phyloP scores from a whole-genome alignment of 495 filamentous ascomycete species.

The Viridothelium virens region DNA sequence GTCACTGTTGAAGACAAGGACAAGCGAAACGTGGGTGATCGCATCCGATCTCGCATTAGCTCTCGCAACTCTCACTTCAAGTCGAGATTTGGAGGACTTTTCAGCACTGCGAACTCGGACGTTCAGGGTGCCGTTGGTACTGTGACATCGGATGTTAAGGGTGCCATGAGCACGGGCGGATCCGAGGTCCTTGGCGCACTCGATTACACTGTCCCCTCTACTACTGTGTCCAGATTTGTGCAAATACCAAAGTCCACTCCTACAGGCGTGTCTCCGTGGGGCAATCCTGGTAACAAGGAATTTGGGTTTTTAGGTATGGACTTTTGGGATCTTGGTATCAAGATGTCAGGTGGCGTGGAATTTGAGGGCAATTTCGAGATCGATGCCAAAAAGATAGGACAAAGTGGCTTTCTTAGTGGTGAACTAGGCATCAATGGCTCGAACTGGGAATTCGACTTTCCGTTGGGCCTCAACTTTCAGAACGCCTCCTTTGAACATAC shows the following conservation, averaged over 20 bases:
- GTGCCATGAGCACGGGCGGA: neutral
- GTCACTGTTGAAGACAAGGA: too few relatives aligned
- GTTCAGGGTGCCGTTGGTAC: neutral
- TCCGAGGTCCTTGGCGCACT: neutral
- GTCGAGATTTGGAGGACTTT: too few relatives aligned
- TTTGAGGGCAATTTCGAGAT: neutral
- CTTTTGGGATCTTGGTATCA: conserved; percentile 1
- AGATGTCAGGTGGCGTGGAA: neutral
- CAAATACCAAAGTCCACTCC: neutral
- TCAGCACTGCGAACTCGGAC: too few relatives aligned
- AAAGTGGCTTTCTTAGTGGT: neutral
- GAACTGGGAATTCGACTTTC: conserved; percentile 1
- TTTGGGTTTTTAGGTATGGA: neutral
- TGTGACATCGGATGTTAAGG: neutral
- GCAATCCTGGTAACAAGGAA: neutral
- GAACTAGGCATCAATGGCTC: neutral
- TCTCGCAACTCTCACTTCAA: too few relatives aligned
- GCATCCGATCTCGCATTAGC: too few relatives aligned
- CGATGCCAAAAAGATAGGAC: neutral
- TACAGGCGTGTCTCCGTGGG: neutral
- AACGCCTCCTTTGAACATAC: neutral
- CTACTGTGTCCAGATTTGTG: neutral
- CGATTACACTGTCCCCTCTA: neutral
- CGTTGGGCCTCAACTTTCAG: neutral
- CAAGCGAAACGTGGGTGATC: too few relatives aligned